These are phyloP conservation scores for Phytophthora rubi DNA, from an alignment of 352 stramenopile genomes.

Conservation along the genomic window DNA sequence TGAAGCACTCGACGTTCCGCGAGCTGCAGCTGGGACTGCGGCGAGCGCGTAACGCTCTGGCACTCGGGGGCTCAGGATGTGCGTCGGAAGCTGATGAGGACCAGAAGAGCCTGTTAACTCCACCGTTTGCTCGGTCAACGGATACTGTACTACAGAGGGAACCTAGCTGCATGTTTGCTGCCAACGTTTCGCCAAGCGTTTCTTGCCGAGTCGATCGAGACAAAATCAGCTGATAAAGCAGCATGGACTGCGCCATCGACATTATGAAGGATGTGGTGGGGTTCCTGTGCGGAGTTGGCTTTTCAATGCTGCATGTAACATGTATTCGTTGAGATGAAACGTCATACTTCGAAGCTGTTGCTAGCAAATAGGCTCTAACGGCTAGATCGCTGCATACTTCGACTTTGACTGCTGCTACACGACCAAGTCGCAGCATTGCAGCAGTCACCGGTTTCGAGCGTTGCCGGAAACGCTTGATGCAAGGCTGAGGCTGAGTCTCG, in stretches of 20 bases:
- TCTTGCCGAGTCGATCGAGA: background rate
- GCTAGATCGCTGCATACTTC: background rate
- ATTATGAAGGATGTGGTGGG: too few relatives aligned
- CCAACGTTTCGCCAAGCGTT: slow-evolving; percentile 1
- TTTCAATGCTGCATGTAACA: too few relatives aligned
- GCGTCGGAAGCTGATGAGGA: background rate
- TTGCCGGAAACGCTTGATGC: background rate
- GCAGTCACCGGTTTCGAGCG: background rate
- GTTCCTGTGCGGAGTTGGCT: too few relatives aligned
- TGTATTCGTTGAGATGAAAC: background rate
- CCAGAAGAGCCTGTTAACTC: background rate
- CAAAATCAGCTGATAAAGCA: background rate
- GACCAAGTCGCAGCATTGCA: too few relatives aligned
- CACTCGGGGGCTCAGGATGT: slow-evolving; percentile 9
- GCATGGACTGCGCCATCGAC: too few relatives aligned
- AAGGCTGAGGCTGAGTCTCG: background rate
- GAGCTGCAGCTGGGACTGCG: slow-evolving; percentile 23
- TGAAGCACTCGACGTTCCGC: slow-evolving; percentile 4
- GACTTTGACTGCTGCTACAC: background rate
- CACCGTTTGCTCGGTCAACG: background rate
- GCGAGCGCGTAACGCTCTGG: slow-evolving; percentile 23
- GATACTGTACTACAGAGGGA: too few relatives aligned
- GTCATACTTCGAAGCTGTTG: too few relatives aligned
- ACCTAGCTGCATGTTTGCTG: background rate
- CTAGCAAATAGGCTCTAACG: too few relatives aligned